Conservation (phyloP, 768 basidiomycete species). For the Tylopilus intermedius region DNA sequence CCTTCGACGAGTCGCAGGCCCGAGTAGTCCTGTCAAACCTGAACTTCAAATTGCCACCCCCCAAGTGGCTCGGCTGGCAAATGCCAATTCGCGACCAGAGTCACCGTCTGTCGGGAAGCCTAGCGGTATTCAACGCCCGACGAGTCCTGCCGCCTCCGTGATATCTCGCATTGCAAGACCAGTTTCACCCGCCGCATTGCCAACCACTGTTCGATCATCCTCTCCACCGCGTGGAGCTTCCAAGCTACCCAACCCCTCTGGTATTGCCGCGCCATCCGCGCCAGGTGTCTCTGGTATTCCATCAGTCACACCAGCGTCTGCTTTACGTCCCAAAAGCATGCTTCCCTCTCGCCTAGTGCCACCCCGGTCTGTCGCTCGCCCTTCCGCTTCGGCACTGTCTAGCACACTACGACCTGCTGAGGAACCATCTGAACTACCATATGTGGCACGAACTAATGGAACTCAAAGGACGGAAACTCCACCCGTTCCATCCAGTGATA, state of each 20-base stretch:
- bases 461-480: conserved; percentile 12
- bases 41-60: conserved; percentile 42
- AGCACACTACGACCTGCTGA: conserved; percentile 24
- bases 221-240: conserved; percentile 45
- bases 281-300: conserved; percentile 24
- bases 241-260: conserved; percentile 36
- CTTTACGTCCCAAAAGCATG: conserved; percentile 57
- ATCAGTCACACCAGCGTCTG: conserved; percentile 33
- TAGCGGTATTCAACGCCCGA: conserved; percentile 44
- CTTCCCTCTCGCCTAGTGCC: conserved; percentile 72
- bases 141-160: conserved; percentile 41
- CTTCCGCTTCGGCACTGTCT: conserved; percentile 21
- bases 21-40: conserved; percentile 41
- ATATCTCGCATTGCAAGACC: conserved; percentile 42
- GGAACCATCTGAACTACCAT: conserved; percentile 30
- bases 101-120: conserved; percentile 42
- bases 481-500: conserved; percentile 19
- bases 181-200: conserved; percentile 35
- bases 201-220: conserved; percentile 38
- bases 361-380: conserved; percentile 45
- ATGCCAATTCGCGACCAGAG: conserved; percentile 41
- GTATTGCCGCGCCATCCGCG: conserved; percentile 10
- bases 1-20: conserved; percentile 72
- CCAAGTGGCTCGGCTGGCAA: conserved; percentile 52
- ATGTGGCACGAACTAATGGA: conserved; percentile 20